Evolutionary conservation across 108 stramenopile species (phyloP), one percentile per base, ranked within the genome.

Genomic region (Asterionellopsis glacialis): DNA sequence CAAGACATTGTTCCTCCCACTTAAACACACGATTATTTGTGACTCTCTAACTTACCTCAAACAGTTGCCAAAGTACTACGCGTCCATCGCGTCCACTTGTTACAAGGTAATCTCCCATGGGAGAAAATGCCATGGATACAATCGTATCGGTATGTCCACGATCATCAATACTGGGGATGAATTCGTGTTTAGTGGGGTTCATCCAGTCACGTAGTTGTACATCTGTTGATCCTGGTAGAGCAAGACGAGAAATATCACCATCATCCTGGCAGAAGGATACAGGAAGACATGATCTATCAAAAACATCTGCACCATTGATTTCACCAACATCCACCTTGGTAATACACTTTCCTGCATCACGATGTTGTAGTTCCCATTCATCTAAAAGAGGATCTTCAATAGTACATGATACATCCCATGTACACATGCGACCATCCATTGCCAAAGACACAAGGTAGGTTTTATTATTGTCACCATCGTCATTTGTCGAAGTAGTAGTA

Each of bases 61-160:
- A 13, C 68, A 80, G 45, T 47, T 81, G 58, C 90, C 90, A 91
- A 0, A 87, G 56, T 26, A 80, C 51, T 1, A 87, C 24, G 45
- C 67, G 69, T 0, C 77, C 81, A 54, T 91, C 86, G 9, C 81
- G 72, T 45, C 84, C 87, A 23, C 67, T 69, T 24, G 87, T 78
- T 40, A 87, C 64, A 48, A 84, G 40, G 24, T 56, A 59, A 14
- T 49, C 26, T 7, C 50, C 44, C 9, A 43, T 24, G 14, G 73
- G 71, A 15, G 24, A 55, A 60, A 69, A 56, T 7, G 66, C 76
- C 51, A 83, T 61, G n/a, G 63, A 21, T 0, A 90, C 85, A 60
- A 90, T 85, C 0, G 72, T 27, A 59, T 91, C 85, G 28, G 68
- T 47, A 45, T 90, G 89, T 15, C 76, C 85, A 19, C 51, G 25